phyloP scores from a whole-genome alignment of 2,329 filamentous ascomycete species.

The Botrytis pseudocinerea region DNA sequence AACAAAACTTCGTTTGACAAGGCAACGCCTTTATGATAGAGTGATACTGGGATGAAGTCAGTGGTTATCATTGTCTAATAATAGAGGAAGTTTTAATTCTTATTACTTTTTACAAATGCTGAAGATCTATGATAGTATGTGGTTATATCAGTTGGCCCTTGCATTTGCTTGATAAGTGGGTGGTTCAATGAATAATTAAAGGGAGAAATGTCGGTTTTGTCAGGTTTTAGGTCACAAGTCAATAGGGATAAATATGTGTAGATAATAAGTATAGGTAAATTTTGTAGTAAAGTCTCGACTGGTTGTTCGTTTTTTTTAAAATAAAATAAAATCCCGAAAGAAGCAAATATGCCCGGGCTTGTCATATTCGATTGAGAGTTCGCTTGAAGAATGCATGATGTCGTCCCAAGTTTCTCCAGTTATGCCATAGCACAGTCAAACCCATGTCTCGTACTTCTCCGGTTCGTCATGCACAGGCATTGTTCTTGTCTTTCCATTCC shows the following conservation, averaged over 20 bases:
- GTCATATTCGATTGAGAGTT: neutral
- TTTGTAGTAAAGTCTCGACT: neutral
- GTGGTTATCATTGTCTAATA: neutral
- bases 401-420: neutral
- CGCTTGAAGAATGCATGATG: neutral
- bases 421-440: constrained; percentile 9
- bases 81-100: neutral
- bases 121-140: neutral
- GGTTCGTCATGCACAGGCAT: neutral
- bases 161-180: neutral
- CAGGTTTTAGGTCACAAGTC: neutral
- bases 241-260: neutral
- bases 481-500: neutral
- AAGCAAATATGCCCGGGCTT: neutral
- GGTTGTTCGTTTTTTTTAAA: neutral
- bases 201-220: neutral
- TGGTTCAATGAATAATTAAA: neutral
- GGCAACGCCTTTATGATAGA: neutral
- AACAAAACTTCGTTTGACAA: neutral
- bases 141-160: neutral
- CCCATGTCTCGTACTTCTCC: neutral
- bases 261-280: neutral
- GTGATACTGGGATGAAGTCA: neutral
- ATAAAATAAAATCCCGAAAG: neutral
- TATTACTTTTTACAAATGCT: neutral